Base-by-base conservation (phyloP, 108 stramenopile genomes). In the Licmophora abbreviata region DNA sequence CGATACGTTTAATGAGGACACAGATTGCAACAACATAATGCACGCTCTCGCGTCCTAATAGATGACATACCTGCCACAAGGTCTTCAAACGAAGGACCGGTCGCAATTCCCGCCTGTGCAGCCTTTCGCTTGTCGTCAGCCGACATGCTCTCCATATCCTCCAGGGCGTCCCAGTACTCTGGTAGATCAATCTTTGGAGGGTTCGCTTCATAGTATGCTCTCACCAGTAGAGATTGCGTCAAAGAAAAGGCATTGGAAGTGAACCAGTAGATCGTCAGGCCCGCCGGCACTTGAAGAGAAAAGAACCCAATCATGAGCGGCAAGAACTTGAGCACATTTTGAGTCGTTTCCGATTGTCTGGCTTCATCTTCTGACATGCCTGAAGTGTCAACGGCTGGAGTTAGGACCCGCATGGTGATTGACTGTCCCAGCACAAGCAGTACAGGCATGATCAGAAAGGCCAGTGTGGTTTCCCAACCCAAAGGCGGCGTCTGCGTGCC, bases 201-300 rank as follows among this genome's bases (percentile, higher is more conserved):
- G 63, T 92, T 88, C 3, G 76, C 67, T 35, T 74, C 66, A 64
- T 84, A 88, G 68, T 86, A 92, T 40, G 72, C 70, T 29, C 77
- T 67, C 30, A 85, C 79, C 10, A 49, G 62, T 29, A 83, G 57
- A 46, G 87, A 74, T 33, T 86, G 78, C n/a, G 77, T 66, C 48
- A 94, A 73, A 12, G 93, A 81, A 51, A 92, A 83, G 30, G 88
- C 38, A 69, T 95, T 97, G 45, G 88, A 82, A 10, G 88, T 88
- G 58, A 95, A 85, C 96, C 96, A 97, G 63, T 97, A 97, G 35
- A 97, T 80, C 9, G 92, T 93, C 44, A 97, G 63, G 6, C 91
- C 96, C n/a, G 96, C 88, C 46, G 96, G 96, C 12, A 97, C 96
- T 66, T 93, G 94, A 22, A 94, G 67, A 36, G 81, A 81, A 64